These are phyloP conservation scores for Naumovozyma castellii DNA, from an alignment of 805 yeast species.

Conservation along the genomic window DNA sequence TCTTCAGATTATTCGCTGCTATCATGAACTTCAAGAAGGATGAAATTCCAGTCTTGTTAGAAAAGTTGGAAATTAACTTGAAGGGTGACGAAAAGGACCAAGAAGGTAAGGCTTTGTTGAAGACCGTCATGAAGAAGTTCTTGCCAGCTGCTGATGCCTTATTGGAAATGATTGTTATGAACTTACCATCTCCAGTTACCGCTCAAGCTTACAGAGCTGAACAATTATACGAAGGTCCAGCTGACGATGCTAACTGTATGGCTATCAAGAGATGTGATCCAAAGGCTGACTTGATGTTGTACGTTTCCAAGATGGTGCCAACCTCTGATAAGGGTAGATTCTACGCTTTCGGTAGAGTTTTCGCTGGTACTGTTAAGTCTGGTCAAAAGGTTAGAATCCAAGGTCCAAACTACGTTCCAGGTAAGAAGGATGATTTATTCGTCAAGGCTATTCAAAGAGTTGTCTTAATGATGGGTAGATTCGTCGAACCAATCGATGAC, in stretches of 20 bases:
- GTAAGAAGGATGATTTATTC: slow-evolving; percentile 96
- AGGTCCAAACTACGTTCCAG: slow-evolving; percentile 99
- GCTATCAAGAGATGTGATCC: slow-evolving; percentile 99
- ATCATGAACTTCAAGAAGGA: slow-evolving; percentile 99
- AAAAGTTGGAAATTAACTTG: slow-evolving; percentile 86
- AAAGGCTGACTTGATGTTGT: slow-evolving; percentile 93
- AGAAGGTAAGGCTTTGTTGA: slow-evolving; percentile 97
- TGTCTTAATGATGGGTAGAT: slow-evolving; percentile 99
- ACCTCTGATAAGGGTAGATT: slow-evolving; percentile 99
- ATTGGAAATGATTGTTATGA: slow-evolving; percentile 95
- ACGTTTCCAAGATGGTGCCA: slow-evolving; percentile 99
- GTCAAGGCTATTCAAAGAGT: slow-evolving; percentile 97
- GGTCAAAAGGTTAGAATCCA: slow-evolving; percentile 99
- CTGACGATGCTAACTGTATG: slow-evolving; percentile 78
- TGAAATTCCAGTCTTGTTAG: slow-evolving; percentile 83
- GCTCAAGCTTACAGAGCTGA: slow-evolving; percentile 99
- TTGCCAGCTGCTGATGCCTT: slow-evolving; percentile 99
- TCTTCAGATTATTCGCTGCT: slow-evolving; percentile 92
- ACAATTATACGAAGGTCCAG: slow-evolving; percentile 97
- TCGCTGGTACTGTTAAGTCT: slow-evolving; percentile 97
- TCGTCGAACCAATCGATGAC: slow-evolving; percentile 96
- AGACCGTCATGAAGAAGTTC: slow-evolving; percentile 99
- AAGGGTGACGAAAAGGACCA: slow-evolving; percentile 96
- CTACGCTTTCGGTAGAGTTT: slow-evolving; percentile 99
- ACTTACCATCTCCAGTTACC: slow-evolving; percentile 98